Conservation (phyloP, 2,329 filamentous ascomycete species). For the Myriosclerotinia scirpicola region DNA sequence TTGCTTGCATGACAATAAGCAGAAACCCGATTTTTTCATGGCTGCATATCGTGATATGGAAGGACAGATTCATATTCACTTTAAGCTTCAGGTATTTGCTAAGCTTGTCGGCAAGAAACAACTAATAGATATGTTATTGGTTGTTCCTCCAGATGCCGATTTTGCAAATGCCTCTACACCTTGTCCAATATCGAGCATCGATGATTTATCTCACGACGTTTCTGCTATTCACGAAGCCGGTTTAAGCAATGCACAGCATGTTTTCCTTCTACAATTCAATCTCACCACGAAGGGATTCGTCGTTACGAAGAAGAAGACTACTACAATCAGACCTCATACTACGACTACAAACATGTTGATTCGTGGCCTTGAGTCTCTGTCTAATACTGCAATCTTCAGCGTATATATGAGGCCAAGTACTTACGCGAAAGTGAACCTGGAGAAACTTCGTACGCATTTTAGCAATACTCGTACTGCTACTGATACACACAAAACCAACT, state of each 20-base stretch:
- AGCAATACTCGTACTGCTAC: neutral
- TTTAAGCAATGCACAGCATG: neutral
- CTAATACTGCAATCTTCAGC: neutral
- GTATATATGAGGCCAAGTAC: neutral
- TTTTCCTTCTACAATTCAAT: neutral
- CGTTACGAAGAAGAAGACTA: neutral
- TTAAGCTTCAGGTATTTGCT: neutral
- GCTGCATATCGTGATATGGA: neutral
- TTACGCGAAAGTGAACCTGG: neutral
- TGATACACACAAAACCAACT: neutral
- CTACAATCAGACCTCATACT: neutral
- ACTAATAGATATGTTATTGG: neutral
- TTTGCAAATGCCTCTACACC: neutral
- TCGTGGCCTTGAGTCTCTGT: neutral
- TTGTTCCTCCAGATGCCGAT: neutral
- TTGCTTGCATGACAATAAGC: neutral
- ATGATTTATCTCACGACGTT: neutral
- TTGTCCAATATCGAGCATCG: neutral
- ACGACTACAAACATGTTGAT: neutral
- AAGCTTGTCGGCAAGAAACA: neutral
- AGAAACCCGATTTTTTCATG: neutral
- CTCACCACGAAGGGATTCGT: neutral
- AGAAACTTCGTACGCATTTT: neutral
- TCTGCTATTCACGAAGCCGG: neutral
- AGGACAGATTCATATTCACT: neutral